These are phyloP conservation scores for Neospermospora avenae DNA, from an alignment of 2,329 filamentous ascomycete species.

Conservation along the genomic window DNA sequence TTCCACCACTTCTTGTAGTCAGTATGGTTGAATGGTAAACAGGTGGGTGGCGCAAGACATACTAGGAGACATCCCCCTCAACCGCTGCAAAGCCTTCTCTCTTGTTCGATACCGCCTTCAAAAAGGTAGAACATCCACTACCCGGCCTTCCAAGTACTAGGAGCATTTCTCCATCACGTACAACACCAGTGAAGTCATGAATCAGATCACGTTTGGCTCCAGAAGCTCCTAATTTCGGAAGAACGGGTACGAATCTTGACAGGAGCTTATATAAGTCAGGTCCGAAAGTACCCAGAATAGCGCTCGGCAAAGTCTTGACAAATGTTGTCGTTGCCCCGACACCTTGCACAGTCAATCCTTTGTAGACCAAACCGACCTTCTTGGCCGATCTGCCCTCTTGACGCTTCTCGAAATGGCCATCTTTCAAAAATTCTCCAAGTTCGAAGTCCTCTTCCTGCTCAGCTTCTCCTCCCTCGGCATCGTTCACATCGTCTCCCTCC, in stretches of 20 bases:
- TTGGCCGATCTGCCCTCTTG: constrained; percentile 66
- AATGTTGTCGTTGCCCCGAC: constrained; percentile 63
- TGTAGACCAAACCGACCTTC: constrained; percentile 75
- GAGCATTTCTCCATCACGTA: constrained; percentile 70
- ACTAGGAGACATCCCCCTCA: constrained; percentile 65
- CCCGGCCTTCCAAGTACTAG: constrained; percentile 71
- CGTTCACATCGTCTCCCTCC: constrained; percentile 14
- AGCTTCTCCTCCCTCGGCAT: no score
- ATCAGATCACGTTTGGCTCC: constrained; percentile 45
- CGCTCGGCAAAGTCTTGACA: constrained; percentile 68
- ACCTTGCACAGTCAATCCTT: constrained; percentile 72
- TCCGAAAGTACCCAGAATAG: constrained; percentile 68
- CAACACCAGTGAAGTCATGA: constrained; percentile 63
- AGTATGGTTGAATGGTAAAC: neutral
- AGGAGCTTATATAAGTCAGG: constrained; percentile 71
- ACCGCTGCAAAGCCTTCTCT: constrained; percentile 62
- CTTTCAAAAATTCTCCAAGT: constrained; percentile 66
- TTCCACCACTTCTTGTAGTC: constrained; percentile 48
- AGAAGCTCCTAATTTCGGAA: constrained; percentile 26
- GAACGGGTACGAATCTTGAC: constrained; percentile 27
- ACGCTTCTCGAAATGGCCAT: constrained; percentile 73
- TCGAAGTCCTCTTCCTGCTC: constrained; percentile 58
- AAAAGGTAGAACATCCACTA: constrained; percentile 71
- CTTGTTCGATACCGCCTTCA: constrained; percentile 73
- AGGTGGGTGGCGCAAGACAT: neutral